Conservation (phyloP, 2,329 filamentous ascomycete genomes). For the Cladosporium halotolerans region DNA sequence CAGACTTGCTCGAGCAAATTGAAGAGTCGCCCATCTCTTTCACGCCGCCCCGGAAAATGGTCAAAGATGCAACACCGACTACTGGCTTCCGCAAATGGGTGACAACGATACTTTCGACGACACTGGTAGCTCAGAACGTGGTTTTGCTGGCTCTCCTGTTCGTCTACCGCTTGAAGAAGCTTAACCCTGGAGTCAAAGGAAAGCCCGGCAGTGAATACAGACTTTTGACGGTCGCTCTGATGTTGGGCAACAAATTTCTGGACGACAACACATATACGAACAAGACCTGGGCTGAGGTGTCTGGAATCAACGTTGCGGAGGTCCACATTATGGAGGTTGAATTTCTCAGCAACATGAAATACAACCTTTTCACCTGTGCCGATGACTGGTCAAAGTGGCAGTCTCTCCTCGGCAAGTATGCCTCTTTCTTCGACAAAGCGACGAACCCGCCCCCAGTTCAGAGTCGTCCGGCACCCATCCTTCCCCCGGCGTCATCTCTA, state of each 20-base stretch:
- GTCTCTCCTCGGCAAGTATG: slow-evolving; percentile 71
- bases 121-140: slow-evolving; percentile 93
- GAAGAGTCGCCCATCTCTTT: slow-evolving; percentile 44
- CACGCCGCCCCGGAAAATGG: slow-evolving; percentile 47
- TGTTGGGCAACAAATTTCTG: slow-evolving; percentile 97
- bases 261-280: slow-evolving; percentile 99
- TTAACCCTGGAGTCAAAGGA: slow-evolving; percentile 82
- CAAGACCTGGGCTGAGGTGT: slow-evolving; percentile 98
- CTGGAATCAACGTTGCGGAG: slow-evolving; percentile 84
- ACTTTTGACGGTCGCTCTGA: slow-evolving; percentile 85
- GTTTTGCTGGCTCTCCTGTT: slow-evolving; percentile 85
- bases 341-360: slow-evolving; percentile 97
- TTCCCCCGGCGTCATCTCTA: slow-evolving; percentile 45
- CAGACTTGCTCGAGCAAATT: slow-evolving; percentile 68
- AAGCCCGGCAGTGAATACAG: slow-evolving; percentile 91
- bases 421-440: slow-evolving; percentile 72
- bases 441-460: slow-evolving; percentile 34
- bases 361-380: slow-evolving; percentile 80
- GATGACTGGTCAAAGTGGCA: slow-evolving; percentile 87
- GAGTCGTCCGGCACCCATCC: slow-evolving; percentile 34
- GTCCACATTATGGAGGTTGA: slow-evolving; percentile 99
- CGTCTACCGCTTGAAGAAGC: slow-evolving; percentile 85
- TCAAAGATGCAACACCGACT: slow-evolving; percentile 66
- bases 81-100: slow-evolving; percentile 91
- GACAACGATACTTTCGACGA: slow-evolving; percentile 80